Evolutionary conservation across 177 flowering plant species (phyloP), one percentile per base, ranked within the genome.

Genomic region (Telopea speciosissima): DNA sequence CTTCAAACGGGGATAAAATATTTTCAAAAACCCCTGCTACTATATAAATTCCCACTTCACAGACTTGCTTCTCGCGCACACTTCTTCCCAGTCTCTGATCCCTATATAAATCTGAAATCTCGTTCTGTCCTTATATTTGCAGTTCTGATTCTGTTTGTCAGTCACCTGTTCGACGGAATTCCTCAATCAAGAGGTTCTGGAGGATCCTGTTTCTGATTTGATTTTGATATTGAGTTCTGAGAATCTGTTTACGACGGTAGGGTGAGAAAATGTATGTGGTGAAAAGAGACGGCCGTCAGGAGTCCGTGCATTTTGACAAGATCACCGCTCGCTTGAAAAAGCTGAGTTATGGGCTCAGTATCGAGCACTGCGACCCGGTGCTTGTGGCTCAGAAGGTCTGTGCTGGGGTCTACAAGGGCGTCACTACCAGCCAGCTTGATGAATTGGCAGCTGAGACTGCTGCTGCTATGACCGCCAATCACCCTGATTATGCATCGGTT

Each of bases 391-490:
- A 95, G 89, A 95, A 95, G 80, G 99, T 95, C 31, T 95, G 98
- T 68, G 96, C 97, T 44, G 99, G 99, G 2, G 98, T 95, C 68
- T 95, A 95, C 80, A 93, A 90, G 72, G 99, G 99, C 49, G 97
- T 95, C 52, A 95, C 99, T 63, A 95, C 99, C 4, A 93, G 96
- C 69, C 99, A 91, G 77, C 94, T 95, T 68, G 98, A 93, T 81
- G 98, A 93, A 72, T 79, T 95, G 74, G 99, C 98, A 1, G 98
- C 98, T 19, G 98, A 95, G 68, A 95, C 99, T 23, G 94, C 99
- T 14, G 98, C 98, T 65, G 97, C 98, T 44, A 80, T 95, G 98
- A 95, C 99, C 3, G 88, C 99, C 0, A 90, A 89, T 64, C 98
- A 95, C 62, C 99, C 99, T 56, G 98, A 95, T 83, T 95, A 95